Evolutionary conservation across 495 filamentous ascomycete genomes (phyloP).

Genomic region (Penicillium silybi): DNA sequence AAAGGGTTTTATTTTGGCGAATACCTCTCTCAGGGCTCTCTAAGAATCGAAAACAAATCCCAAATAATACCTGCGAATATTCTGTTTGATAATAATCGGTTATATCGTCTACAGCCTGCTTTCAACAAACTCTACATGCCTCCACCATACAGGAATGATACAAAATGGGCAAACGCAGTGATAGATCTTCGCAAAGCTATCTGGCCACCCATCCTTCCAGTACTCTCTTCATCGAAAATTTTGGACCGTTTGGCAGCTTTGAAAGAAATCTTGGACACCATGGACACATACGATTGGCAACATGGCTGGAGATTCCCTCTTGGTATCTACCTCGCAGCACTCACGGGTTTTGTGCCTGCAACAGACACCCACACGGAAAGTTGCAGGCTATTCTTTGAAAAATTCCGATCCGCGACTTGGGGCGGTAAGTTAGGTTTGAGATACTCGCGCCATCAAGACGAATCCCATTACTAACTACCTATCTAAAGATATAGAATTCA

Average conservation of each 20-base stretch:
- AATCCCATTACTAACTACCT: neutral
- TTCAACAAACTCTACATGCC: neutral
- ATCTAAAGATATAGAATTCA: neutral
- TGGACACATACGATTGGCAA: too few relatives aligned
- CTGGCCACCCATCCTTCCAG: neutral
- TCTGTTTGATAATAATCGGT: slow-evolving; percentile 2
- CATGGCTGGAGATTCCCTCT: slow-evolving; percentile 3
- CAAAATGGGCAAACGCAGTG: slow-evolving; percentile 1
- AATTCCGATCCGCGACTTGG: neutral
- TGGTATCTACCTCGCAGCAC: slow-evolving; percentile 2
- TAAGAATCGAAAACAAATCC: slow-evolving; percentile 24
- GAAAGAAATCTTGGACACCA: slow-evolving; percentile 1
- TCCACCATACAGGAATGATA: neutral
- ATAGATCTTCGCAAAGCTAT: neutral
- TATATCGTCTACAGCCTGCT: slow-evolving; percentile 4
- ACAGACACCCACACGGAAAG: neutral
- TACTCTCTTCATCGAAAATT: neutral
- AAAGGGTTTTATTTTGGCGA: slow-evolving; percentile 31
- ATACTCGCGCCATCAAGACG: neutral
- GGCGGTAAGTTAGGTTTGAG: neutral
- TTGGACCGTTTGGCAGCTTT: neutral
- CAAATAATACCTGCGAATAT: neutral
- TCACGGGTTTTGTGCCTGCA: neutral
- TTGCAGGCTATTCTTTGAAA: neutral
- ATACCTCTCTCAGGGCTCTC: slow-evolving; percentile 33